Conservation (phyloP, 176 grass and related monocot species). For the Oryza australiensis region DNA sequence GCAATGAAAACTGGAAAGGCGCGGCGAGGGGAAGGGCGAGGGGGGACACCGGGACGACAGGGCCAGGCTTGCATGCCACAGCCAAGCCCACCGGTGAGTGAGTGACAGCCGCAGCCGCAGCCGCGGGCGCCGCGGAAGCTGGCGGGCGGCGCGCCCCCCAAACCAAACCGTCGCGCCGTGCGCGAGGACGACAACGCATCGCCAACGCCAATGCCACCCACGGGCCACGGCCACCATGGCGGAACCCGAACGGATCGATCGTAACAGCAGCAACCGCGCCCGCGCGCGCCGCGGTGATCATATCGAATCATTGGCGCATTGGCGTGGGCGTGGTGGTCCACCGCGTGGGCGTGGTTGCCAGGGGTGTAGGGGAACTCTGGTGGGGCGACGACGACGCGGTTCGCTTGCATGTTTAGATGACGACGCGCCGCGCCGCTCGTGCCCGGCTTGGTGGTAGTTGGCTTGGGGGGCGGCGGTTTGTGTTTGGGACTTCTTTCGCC, state of each 20-base stretch:
- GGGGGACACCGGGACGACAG: not conserved
- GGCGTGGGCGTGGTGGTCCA: not conserved
- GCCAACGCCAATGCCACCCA: not conserved
- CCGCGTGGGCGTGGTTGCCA: not conserved
- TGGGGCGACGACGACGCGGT: not conserved
- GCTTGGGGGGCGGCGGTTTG: not conserved
- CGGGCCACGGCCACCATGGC: not conserved
- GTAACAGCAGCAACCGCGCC: too few relatives aligned
- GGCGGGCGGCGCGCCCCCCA: not conserved
- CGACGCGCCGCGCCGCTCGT: not conserved
- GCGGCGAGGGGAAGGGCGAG: not conserved
- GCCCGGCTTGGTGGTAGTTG: not conserved
- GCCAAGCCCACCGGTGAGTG: too few relatives aligned
- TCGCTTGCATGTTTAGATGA: not conserved
- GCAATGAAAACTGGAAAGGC: slow-evolving; percentile 32
- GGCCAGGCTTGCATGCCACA: not conserved
- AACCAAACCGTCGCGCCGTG: too few relatives aligned
- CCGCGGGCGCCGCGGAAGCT: not conserved
- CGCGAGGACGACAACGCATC: not conserved
- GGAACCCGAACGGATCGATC: not conserved
- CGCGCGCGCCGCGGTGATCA: too few relatives aligned
- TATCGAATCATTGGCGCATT: not conserved
- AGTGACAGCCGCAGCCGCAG: not conserved
- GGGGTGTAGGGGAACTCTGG: too few relatives aligned
- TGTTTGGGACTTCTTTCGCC: not conserved